Evolutionary conservation across 2,329 filamentous ascomycete species (phyloP).

Genomic region (Xylaria multiplex): DNA sequence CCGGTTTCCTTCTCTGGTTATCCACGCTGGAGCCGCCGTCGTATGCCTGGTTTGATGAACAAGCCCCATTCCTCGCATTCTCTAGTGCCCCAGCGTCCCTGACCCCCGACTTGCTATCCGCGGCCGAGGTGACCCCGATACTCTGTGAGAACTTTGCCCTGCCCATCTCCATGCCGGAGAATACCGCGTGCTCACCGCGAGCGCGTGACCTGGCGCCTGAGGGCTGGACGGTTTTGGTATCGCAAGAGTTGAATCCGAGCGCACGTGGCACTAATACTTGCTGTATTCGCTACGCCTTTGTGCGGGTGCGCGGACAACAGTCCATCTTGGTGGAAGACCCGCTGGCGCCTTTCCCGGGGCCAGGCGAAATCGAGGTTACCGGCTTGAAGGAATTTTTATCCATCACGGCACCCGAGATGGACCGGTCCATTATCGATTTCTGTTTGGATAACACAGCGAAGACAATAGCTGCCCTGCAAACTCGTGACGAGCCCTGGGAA

Average conservation of each 20-base stretch:
- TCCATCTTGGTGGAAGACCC: conserved; percentile 1
- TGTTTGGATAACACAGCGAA: no score
- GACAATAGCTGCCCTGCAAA: no score
- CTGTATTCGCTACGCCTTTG: conserved; percentile 26
- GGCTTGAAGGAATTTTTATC: neutral
- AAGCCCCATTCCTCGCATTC: conserved; percentile 29
- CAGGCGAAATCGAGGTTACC: neutral
- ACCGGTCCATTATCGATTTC: neutral
- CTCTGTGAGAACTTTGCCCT: conserved; percentile 22
- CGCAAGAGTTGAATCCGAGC: neutral
- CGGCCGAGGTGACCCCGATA: conserved; percentile 29
- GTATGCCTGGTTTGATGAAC: conserved; percentile 1
- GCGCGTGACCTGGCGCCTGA: conserved; percentile 27
- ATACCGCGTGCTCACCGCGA: conserved; percentile 2
- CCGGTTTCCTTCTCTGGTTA: conserved; percentile 30
- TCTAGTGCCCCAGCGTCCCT: conserved; percentile 32
- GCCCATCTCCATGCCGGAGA: neutral
- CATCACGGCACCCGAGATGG: neutral
- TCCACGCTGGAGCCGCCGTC: conserved; percentile 11
- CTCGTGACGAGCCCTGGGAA: no score
- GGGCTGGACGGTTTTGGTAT: conserved; percentile 30
- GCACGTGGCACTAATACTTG: no score
- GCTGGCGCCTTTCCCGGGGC: no score
- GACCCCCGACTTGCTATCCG: conserved; percentile 1
- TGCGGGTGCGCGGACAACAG: conserved; percentile 20